A percentile compares a stretch with the other conserved stretches of the same genome.
phyloP scores from a whole-genome alignment of 768 basidiomycete genomes.

The Candolleomyces efflorescens region DNA sequence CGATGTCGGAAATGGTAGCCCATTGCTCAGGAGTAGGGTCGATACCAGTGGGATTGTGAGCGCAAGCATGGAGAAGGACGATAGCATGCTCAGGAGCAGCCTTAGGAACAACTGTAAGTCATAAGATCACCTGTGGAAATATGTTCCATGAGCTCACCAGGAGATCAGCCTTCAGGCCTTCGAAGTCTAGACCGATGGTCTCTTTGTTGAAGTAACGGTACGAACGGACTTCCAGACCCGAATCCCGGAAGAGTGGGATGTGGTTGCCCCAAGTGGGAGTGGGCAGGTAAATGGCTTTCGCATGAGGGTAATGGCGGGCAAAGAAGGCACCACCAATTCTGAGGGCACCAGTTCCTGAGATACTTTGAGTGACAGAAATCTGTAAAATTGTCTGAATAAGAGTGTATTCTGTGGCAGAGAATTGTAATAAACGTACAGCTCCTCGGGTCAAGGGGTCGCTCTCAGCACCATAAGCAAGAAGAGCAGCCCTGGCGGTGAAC shows the following conservation, averaged over 20 bases:
- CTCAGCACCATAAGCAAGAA: slow-evolving; percentile 87
- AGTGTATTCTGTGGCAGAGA: slow-evolving; percentile 7
- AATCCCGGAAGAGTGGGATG: slow-evolving; percentile 88
- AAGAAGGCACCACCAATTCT: slow-evolving; percentile 94
- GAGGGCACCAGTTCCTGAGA: slow-evolving; percentile 97
- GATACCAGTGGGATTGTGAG: slow-evolving; percentile 98
- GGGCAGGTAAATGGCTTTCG: slow-evolving; percentile 88
- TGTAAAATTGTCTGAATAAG: slow-evolving; percentile 24
- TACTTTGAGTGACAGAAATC: slow-evolving; percentile 88
- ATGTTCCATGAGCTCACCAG: slow-evolving; percentile 41
- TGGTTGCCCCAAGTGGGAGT: slow-evolving; percentile 98
- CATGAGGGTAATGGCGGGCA: slow-evolving; percentile 80
- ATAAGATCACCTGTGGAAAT: background rate
- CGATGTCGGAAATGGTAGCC: slow-evolving; percentile 81
- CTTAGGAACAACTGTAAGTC: slow-evolving; percentile 25
- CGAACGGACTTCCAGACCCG: slow-evolving; percentile 86
- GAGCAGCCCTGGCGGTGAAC: slow-evolving; percentile 83
- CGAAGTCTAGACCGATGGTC: slow-evolving; percentile 90
- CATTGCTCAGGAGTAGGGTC: slow-evolving; percentile 94
- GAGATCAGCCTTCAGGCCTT: slow-evolving; percentile 84
- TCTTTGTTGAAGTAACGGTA: slow-evolving; percentile 95
- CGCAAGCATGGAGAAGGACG: slow-evolving; percentile 93
- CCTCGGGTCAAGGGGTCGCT: slow-evolving; percentile 68
- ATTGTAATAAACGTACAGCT: slow-evolving; percentile 46
- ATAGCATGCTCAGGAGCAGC: slow-evolving; percentile 75